phyloP scores from a whole-genome alignment of 2,329 filamentous ascomycete species.

The Fusarium sp. region DNA sequence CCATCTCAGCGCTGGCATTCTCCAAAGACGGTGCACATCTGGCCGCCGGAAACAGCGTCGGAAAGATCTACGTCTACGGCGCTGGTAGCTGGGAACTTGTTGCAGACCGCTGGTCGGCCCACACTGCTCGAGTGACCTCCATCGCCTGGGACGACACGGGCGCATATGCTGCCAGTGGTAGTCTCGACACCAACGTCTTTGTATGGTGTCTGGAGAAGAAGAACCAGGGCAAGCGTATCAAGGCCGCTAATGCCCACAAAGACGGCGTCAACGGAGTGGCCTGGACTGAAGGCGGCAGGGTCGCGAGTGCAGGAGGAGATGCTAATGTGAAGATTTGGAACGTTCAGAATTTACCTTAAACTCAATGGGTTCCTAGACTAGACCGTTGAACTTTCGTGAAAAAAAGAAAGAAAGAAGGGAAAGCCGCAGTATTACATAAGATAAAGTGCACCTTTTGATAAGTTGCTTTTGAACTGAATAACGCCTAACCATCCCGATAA shows the following conservation, averaged over 20 bases:
- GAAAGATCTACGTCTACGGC: conserved; percentile 85
- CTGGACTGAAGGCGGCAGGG: conserved; percentile 76
- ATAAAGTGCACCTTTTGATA: conserved; percentile 24
- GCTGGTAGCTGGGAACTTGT: conserved; percentile 72
- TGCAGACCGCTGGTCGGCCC: conserved; percentile 75
- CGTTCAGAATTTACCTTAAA: conserved; percentile 50
- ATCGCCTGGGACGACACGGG: conserved; percentile 80
- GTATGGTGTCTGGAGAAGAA: conserved; percentile 85
- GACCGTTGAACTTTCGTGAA: conserved; percentile 11
- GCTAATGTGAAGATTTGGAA: conserved; percentile 90
- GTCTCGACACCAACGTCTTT: conserved; percentile 89
- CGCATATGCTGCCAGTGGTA: conserved; percentile 83
- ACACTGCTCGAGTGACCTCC: conserved; percentile 65
- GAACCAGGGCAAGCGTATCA: conserved; percentile 84
- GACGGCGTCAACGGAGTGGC: conserved; percentile 90
- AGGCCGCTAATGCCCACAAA: conserved; percentile 90
- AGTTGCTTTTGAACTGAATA: conserved; percentile 2
- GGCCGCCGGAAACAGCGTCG: conserved; percentile 82
- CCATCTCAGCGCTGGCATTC: conserved; percentile 84
- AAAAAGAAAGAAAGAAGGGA: too few species aligned
- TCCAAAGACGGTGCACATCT: conserved; percentile 79
- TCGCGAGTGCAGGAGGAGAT: conserved; percentile 86
- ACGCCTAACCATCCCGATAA: conserved; percentile 21
- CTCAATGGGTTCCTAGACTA: conserved; percentile 15
- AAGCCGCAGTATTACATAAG: conserved; percentile 10